These are phyloP conservation scores for Cladorrhinum sp. DNA, from an alignment of 2,329 filamentous ascomycete genomes.

Conservation along the genomic window DNA sequence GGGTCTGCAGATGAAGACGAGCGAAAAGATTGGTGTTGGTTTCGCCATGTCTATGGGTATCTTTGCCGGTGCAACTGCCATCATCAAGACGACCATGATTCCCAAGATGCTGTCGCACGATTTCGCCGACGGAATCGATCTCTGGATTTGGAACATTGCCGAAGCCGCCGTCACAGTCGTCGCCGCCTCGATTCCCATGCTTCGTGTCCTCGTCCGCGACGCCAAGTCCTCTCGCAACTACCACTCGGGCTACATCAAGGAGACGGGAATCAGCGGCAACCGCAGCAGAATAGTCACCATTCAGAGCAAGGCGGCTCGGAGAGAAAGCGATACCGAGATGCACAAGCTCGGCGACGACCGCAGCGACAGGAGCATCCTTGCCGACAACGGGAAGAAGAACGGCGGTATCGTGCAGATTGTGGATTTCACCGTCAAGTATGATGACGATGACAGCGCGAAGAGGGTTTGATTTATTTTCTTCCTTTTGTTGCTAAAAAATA, in stretches of 20 bases:
- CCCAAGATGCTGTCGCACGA: slow-evolving; percentile 17
- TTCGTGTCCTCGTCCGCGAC: slow-evolving; percentile 15
- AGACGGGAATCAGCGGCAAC: slow-evolving; percentile 5
- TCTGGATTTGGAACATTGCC: slow-evolving; percentile 15
- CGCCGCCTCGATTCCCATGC: slow-evolving; percentile 18
- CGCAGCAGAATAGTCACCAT: slow-evolving; percentile 14
- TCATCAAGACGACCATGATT: slow-evolving; percentile 19
- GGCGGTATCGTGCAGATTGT: slow-evolving; percentile 13
- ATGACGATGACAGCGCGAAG: not conserved
- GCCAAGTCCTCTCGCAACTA: slow-evolving; percentile 9
- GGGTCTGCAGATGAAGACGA: slow-evolving; percentile 31
- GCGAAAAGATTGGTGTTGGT: slow-evolving; percentile 32
- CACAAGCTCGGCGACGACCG: slow-evolving; percentile 12
- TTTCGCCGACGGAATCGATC: slow-evolving; percentile 13
- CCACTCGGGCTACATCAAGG: slow-evolving; percentile 12
- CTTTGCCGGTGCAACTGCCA: slow-evolving; percentile 17
- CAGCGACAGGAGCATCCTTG: slow-evolving; percentile 14
- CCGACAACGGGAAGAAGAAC: not conserved
- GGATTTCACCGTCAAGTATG: slow-evolving; percentile 13
- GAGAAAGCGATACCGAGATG: slow-evolving; percentile 7
- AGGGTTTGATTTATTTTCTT: not conserved
- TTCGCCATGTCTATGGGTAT: slow-evolving; percentile 35
- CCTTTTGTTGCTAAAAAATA: not conserved
- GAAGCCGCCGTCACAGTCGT: slow-evolving; percentile 12
- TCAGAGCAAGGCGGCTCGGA: slow-evolving; percentile 3